Evolutionary conservation across 2,329 filamentous ascomycete species (phyloP), one percentile per base, ranked within the genome.

Genomic region (Hypomyces perniciosus): DNA sequence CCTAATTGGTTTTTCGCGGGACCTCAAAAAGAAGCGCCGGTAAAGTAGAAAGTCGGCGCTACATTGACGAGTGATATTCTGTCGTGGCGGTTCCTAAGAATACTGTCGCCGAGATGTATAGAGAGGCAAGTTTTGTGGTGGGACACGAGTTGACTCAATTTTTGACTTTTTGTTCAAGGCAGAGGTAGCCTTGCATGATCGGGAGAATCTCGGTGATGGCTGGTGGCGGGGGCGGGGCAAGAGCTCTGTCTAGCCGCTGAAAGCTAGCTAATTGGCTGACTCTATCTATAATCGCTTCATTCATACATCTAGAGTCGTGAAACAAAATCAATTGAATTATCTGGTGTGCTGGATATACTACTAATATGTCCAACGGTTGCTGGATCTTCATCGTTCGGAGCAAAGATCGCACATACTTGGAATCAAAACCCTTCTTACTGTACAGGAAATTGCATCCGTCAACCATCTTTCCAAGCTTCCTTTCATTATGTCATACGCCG

Each of bases 401-500:
- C 35, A 38, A n/a, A n/a, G n/a, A 12, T 38, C 35, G 5, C 10
- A n/a, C 35, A 38, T 38, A 38, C n/a, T 38, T 20, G 20, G 20
- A 20, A 38, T n/a, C 35, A 38, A 38, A 38, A 20, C 10, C 35
- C n/a, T 38, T 10, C 40, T 27, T 42, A 26, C 40, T 20, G 35
- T 20, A 20, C 40, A 42, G 40, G 26, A 26, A 42, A 26, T 6
- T 28, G 40, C 20, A 27, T 20, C n/a, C 40, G 27, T 10, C 10
- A 40, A 27, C 31, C 46, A 27, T 31, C 49, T 29, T 40, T 44
- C 41, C 31, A 52, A 49, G 35, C 27, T 35, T 35, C 33, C 44
- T 48, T 29, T 31, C 54, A 41, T 38, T 50, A 49, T 52, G 35
- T 46, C 55, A 41, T 55, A 44, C 54, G 53, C 55, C 55, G n/a